A percentile compares a stretch with the other conserved stretches of the same genome.
These are phyloP conservation scores for Diutina catenulata DNA, from an alignment of 1,139 yeast species.

Conservation along the genomic window DNA sequence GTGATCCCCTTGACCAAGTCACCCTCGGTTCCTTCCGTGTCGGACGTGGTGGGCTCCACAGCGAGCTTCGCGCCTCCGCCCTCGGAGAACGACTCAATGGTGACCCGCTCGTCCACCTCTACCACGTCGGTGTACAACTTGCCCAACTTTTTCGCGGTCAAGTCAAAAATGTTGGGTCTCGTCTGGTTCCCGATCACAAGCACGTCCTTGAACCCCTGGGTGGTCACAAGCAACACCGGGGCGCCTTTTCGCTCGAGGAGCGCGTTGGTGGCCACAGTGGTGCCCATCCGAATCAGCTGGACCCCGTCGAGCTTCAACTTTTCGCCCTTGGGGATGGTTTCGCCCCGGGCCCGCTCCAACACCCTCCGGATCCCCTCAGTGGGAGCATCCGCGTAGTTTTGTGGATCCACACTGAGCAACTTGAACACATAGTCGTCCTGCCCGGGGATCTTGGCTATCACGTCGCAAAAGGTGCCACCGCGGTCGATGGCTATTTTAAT, in stretches of 20 bases:
- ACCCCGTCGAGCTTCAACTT: conserved; percentile 21
- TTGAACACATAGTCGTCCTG: conserved; percentile 37
- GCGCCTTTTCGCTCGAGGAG: conserved; percentile 60
- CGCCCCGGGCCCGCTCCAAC: conserved; percentile 45
- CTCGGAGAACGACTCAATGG: conserved; percentile 55
- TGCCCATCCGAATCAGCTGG: conserved; percentile 59
- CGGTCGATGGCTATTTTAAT: conserved; percentile 25
- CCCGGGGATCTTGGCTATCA: conserved; percentile 41
- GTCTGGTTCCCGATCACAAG: conserved; percentile 63
- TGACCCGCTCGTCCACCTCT: conserved; percentile 64
- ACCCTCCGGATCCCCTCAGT: conserved; percentile 80
- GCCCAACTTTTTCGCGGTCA: conserved; percentile 25
- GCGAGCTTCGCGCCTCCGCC: conserved; percentile 14
- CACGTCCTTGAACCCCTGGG: conserved; percentile 57
- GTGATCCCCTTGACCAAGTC: conserved; percentile 19
- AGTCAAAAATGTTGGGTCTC: conserved; percentile 51
- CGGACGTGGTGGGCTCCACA: conserved; percentile 10
- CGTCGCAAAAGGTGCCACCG: conserved; percentile 87
- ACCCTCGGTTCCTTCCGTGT: conserved; percentile 9
- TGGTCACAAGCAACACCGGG: conserved; percentile 47
- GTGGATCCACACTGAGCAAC: conserved; percentile 76
- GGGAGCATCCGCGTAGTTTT: conserved; percentile 80
- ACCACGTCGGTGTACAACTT: conserved; percentile 47
- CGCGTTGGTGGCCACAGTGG: conserved; percentile 75
- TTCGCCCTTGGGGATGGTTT: conserved; percentile 29